These are phyloP conservation scores for Kurtzmaniella natalensis DNA, from an alignment of 1,139 yeast genomes.

Conservation along the genomic window DNA sequence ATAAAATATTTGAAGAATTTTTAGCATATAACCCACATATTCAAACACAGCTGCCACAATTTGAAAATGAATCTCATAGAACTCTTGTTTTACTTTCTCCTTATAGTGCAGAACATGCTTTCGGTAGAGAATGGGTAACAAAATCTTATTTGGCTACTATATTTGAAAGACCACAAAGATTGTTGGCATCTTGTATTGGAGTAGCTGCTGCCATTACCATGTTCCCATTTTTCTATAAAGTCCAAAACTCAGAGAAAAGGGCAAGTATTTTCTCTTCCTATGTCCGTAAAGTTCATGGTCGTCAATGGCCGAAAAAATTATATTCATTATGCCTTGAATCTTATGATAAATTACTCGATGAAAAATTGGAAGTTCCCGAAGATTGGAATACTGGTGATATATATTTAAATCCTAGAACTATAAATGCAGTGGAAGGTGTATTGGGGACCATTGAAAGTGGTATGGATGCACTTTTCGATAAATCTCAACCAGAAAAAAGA, in stretches of 20 bases:
- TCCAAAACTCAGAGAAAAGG: slow-evolving; percentile 45
- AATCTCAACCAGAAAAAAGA: slow-evolving; percentile 21
- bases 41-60: slow-evolving; percentile 46
- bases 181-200: slow-evolving; percentile 73
- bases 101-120: slow-evolving; percentile 60
- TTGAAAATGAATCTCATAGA: slow-evolving; percentile 40
- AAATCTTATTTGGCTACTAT: slow-evolving; percentile 64
- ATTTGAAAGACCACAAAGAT: slow-evolving; percentile 80
- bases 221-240: slow-evolving; percentile 57
- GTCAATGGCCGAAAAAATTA: slow-evolving; percentile 63
- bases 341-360: slow-evolving; percentile 48
- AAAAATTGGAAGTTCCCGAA: slow-evolving; percentile 70
- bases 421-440: slow-evolving; percentile 74
- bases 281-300: slow-evolving; percentile 72
- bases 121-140: slow-evolving; percentile 74
- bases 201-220: slow-evolving; percentile 71
- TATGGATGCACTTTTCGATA: slow-evolving; percentile 50
- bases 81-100: slow-evolving; percentile 58
- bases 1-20: slow-evolving; percentile 42
- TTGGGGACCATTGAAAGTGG: slow-evolving; percentile 76
- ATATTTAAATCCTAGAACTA: slow-evolving; percentile 63
- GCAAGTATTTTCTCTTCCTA: slow-evolving; percentile 52
- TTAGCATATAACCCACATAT: slow-evolving; percentile 54
- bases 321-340: slow-evolving; percentile 58
- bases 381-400: slow-evolving; percentile 86